Base-by-base conservation (phyloP, 176 grass and related monocot species). In the Leersia perrieri region DNA sequence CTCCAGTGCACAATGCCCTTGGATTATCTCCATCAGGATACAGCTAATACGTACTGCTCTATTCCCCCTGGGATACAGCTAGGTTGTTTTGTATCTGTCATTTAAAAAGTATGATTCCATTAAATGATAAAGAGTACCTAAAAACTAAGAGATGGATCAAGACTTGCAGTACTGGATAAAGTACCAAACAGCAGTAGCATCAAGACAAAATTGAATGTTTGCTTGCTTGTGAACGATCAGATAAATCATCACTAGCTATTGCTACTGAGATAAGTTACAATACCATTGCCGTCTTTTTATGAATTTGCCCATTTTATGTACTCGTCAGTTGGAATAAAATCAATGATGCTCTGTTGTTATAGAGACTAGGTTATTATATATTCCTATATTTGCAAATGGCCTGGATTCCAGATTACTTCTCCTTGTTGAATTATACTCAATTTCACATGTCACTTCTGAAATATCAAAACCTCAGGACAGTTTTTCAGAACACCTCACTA, bases 21-120 rank as follows among this genome's bases (percentile, higher is more conserved):
- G n/a, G 27, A 65, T 81, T 34, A 67, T 89, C 25, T 78, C 13
- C 69, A 49, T 86, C 30, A 86, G 61, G 27, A 66, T 71, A 63
- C 57, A 89, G 41, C 30, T 76, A 41, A 72, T 60, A 64, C 41
- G 42, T 10, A 36, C 55, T 61, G 33, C 40, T 76, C 55, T 40
- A 1, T 3, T 84, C n/a, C 69, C 30, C 70, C 62, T 16, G 49
- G 27, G 40, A 75, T 51, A 60, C n/a, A n/a, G n/a, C n/a, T n/a
- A 47, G 66, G 57, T 66, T 76, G 7, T 72, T 84, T 60, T 32
- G 11, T 51, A n/a, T 41, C 0, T 1, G 8, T 26, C 73, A 85
- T 61, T 72, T 71, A 57, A 89, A 77, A 85, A 45, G 25, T 25
- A 7, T 11, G n/a, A 34, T 23, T n/a, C 9, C 25, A 66, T 45